Percentiles rank a stretch among this genome's conserved stretches.
phyloP scores from a whole-genome alignment of 306 rosid genomes.

The Canavalia ensiformis region DNA sequence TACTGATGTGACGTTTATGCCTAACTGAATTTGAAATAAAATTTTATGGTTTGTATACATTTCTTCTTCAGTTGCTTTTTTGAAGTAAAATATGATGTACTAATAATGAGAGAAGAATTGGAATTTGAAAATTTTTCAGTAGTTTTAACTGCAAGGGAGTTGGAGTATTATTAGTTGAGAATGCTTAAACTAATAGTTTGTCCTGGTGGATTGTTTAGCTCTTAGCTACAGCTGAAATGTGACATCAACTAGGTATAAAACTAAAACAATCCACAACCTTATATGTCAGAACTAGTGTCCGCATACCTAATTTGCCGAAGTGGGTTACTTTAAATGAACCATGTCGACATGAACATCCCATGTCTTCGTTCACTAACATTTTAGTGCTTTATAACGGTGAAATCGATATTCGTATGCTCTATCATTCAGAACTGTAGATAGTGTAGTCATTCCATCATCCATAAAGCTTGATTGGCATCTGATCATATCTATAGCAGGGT shows the following conservation, averaged over 20 bases:
- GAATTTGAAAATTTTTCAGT: not conserved
- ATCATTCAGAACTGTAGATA: not conserved
- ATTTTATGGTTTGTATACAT: slow-evolving; percentile 43
- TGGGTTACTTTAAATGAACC: not conserved
- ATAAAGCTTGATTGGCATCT: not conserved
- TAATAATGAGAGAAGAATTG: slow-evolving; percentile 1
- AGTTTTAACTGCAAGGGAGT: slow-evolving; percentile 16
- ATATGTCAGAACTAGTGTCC: not conserved
- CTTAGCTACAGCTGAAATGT: not conserved
- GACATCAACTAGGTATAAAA: not conserved
- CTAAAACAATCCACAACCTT: not conserved
- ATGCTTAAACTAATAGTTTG: slow-evolving; percentile 4
- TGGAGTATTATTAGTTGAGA: not conserved
- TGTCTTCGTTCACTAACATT: not conserved
- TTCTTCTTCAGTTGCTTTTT: slow-evolving; percentile 12
- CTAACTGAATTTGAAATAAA: slow-evolving; percentile 43
- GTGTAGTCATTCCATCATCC: not conserved
- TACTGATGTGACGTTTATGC: slow-evolving; percentile 40
- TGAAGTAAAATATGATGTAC: slow-evolving; percentile 12
- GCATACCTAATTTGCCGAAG: not conserved
- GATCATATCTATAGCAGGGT: not conserved
- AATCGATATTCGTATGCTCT: not conserved
- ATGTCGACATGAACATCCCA: not conserved
- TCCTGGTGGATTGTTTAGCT: not conserved
- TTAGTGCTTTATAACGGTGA: slow-evolving; percentile 1